Conservation (phyloP, 768 basidiomycete species). For the Kwoniella dendrophila region DNA sequence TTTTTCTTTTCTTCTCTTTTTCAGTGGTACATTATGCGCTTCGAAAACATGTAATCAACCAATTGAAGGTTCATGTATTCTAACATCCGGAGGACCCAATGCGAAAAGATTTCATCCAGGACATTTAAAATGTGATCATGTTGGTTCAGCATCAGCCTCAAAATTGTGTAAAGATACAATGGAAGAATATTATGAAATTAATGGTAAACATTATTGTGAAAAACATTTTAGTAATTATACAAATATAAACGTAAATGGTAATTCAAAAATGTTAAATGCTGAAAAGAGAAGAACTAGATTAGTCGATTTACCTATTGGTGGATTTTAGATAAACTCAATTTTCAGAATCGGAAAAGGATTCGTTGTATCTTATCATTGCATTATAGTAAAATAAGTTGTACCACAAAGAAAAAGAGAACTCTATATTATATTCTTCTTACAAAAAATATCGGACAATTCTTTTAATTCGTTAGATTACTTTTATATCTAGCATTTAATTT, state of each 20-base stretch:
- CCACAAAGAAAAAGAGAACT: too few species aligned
- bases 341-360: neutral
- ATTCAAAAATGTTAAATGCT: slow-evolving; percentile 62
- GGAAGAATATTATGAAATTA: slow-evolving; percentile 83
- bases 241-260: slow-evolving; percentile 28
- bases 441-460: too few species aligned
- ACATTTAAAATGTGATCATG: slow-evolving; percentile 80
- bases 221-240: slow-evolving; percentile 64
- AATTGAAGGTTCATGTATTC: slow-evolving; percentile 90
- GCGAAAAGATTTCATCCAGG: slow-evolving; percentile 84
- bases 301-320: slow-evolving; percentile 64
- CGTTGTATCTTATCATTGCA: neutral
- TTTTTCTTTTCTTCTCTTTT: neutral
- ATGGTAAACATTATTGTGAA: slow-evolving; percentile 76
- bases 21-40: slow-evolving; percentile 74
- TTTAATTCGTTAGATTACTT: too few species aligned
- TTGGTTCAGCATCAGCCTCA: slow-evolving; percentile 52
- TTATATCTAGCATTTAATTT: too few species aligned
- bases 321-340: too few species aligned
- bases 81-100: slow-evolving; percentile 65
- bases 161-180: slow-evolving; percentile 61
- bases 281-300: slow-evolving; percentile 78
- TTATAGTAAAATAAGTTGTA: too few species aligned
- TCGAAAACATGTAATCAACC: slow-evolving; percentile 77
- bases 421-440: too few species aligned